Evolutionary conservation across 1,284 basidiomycete species (phyloP).

Genomic region (Phaffia rhodozyma): DNA sequence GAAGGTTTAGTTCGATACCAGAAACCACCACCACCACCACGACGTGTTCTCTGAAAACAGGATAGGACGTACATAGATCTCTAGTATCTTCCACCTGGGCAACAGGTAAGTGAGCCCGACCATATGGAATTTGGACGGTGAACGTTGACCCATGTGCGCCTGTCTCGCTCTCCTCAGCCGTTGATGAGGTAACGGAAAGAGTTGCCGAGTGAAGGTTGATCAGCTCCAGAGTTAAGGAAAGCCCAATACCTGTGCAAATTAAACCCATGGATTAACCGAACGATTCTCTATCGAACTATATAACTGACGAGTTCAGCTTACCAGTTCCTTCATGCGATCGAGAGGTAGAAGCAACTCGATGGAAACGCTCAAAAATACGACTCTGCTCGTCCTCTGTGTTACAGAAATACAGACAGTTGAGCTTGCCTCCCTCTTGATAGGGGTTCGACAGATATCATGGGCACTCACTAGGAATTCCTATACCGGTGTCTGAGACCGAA

Average conservation of each 20-base stretch:
- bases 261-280: not conserved
- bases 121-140: conserved; percentile 30
- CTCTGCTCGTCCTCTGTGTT: conserved; percentile 5
- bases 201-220: conserved; percentile 37
- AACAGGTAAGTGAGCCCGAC: conserved; percentile 27
- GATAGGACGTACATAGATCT: not conserved
- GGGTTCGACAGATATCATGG: not conserved
- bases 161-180: conserved; percentile 26
- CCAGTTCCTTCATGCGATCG: conserved; percentile 35
- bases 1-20: not conserved
- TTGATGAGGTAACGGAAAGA: conserved; percentile 33
- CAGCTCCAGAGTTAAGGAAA: conserved; percentile 33
- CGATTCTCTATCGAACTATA: not conserved
- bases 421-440: not conserved
- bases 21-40: not conserved
- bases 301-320: not conserved
- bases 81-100: conserved; percentile 25
- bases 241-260: conserved; percentile 19
- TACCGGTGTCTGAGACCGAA: conserved; percentile 28
- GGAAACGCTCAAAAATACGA: conserved; percentile 31
- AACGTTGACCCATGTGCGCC: conserved; percentile 32
- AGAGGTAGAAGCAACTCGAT: conserved; percentile 31
- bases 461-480: conserved; percentile 13
- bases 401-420: conserved; percentile 14
- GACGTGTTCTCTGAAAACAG: too few species aligned